Evolutionary conservation across 345 rosid species (phyloP).

Genomic region (Brassica nigra): DNA sequence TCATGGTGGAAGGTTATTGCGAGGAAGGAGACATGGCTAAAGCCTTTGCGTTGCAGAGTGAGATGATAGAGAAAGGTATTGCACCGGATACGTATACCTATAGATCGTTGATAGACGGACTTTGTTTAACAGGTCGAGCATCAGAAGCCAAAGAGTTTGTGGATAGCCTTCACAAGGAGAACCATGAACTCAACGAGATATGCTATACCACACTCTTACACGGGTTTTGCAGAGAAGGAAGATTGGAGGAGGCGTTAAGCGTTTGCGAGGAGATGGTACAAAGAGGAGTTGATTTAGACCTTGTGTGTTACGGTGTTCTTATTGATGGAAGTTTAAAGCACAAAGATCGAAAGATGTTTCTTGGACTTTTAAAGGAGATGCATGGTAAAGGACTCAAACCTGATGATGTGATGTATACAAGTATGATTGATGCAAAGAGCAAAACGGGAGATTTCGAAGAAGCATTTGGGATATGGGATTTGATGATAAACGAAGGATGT

Average conservation of each 20-base stretch:
- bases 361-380: constrained; percentile 70
- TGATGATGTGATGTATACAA: constrained; percentile 71
- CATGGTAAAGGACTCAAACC: constrained; percentile 65
- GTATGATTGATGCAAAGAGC: constrained; percentile 80
- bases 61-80: constrained; percentile 74
- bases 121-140: constrained; percentile 65
- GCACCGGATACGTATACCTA: constrained; percentile 82
- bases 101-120: constrained; percentile 76
- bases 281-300: constrained; percentile 81
- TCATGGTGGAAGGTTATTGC: constrained; percentile 77
- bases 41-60: constrained; percentile 65
- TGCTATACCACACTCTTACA: constrained; percentile 76
- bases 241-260: constrained; percentile 62
- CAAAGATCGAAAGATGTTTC: constrained; percentile 50
- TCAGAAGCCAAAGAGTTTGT: constrained; percentile 73
- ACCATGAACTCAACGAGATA: constrained; percentile 69
- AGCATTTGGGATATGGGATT: constrained; percentile 72
- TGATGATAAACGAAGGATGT: constrained; percentile 76
- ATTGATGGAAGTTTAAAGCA: constrained; percentile 70
- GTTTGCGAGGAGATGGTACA: constrained; percentile 68
- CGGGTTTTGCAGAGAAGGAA: constrained; percentile 87
- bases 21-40: constrained; percentile 53
- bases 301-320: constrained; percentile 79
- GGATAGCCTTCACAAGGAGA: constrained; percentile 61
- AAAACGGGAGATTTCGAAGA: constrained; percentile 69